Evolutionary conservation across 768 basidiomycete genomes (phyloP).

Genomic region (Collybia sp.): DNA sequence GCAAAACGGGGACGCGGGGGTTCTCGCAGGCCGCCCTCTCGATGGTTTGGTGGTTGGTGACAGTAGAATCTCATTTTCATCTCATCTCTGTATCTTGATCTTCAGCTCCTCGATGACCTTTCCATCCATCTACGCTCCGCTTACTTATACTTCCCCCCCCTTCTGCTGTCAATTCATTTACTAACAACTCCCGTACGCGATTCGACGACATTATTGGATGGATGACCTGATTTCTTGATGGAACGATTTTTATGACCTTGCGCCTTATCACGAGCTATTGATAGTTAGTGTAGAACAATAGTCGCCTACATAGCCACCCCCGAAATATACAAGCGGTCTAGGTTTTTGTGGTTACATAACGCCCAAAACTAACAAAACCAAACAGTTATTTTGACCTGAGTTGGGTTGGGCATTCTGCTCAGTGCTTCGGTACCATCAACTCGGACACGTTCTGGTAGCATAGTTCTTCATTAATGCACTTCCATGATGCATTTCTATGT

Average conservation of each 20-base stretch:
- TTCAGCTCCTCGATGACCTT: slow-evolving; percentile 15
- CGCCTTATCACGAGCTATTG: slow-evolving; percentile 13
- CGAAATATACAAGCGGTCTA: slow-evolving; percentile 10
- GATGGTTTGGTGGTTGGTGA: slow-evolving; percentile 62
- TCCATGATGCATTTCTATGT: no score
- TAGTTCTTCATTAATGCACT: no score
- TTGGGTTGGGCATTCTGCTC: background rate
- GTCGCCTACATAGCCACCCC: slow-evolving; percentile 5
- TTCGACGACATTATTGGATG: slow-evolving; percentile 21
- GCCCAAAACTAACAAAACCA: background rate
- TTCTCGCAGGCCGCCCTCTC: slow-evolving; percentile 44
- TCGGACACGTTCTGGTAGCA: no score
- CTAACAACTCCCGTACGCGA: slow-evolving; percentile 8
- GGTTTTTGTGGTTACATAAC: background rate
- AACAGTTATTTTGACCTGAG: background rate
- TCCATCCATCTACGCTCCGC: slow-evolving; percentile 11
- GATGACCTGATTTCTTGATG: slow-evolving; percentile 21
- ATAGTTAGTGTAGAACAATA: slow-evolving; percentile 33
- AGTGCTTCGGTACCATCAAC: no score
- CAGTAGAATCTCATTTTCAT: slow-evolving; percentile 21
- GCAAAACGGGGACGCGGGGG: slow-evolving; percentile 40
- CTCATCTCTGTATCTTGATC: slow-evolving; percentile 29
- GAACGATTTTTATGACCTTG: slow-evolving; percentile 22
- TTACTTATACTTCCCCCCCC: slow-evolving; percentile 9
- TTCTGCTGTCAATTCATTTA: slow-evolving; percentile 7